Evolutionary conservation across 1,284 basidiomycete species (phyloP).

Genomic region (Apiotrichum gamsii): DNA sequence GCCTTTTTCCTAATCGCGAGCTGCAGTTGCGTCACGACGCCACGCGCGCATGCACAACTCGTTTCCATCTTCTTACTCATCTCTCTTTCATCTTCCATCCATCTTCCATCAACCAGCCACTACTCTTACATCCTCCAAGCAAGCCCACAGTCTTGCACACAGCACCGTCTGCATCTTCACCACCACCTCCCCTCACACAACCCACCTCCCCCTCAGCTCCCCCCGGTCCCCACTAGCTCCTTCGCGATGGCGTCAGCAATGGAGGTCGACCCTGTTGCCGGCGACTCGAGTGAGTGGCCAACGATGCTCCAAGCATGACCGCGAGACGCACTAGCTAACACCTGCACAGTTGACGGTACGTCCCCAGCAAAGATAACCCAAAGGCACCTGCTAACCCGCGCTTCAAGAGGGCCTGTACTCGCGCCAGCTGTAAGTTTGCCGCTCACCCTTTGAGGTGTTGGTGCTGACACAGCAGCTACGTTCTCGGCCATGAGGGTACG

Average conservation of each 20-base stretch:
- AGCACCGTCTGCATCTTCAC: not conserved
- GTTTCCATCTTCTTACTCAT: no score
- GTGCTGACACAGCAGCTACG: conserved; percentile 60
- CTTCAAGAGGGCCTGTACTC: conserved; percentile 86
- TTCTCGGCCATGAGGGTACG: conserved; percentile 88
- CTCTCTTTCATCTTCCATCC: no score
- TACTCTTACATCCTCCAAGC: not conserved
- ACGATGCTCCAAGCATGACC: no score
- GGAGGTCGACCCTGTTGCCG: conserved; percentile 38
- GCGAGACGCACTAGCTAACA: no score
- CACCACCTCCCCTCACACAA: not conserved
- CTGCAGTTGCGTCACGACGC: no score
- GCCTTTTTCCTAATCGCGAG: no score
- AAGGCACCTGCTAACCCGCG: not conserved
- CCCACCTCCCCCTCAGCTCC: not conserved
- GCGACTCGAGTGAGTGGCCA: conserved; percentile 35
- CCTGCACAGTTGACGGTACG: no score
- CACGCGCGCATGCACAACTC: no score
- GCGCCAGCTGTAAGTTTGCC: conserved; percentile 74
- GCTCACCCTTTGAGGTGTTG: conserved; percentile 2
- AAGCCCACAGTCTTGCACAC: no score
- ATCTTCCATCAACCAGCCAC: not conserved
- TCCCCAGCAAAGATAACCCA: not conserved
- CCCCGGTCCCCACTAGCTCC: not conserved
- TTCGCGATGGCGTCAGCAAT: conserved; percentile 40